Evolutionary conservation across 345 rosid genomes (phyloP), one percentile per base, ranked within the genome.

Genomic region (Populus davidiana): DNA sequence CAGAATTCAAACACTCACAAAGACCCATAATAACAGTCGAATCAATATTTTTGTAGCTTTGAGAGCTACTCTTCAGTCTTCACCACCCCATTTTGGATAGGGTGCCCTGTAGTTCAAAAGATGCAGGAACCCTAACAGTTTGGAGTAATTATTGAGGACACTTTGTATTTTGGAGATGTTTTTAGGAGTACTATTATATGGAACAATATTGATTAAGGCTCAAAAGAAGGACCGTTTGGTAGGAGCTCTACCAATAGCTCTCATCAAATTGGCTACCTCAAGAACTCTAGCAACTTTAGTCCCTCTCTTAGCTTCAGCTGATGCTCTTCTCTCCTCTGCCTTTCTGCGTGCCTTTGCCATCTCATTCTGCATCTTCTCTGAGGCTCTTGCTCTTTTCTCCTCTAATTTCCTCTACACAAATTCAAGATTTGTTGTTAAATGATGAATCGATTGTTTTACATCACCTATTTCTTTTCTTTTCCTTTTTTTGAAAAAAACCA

Each of bases 251-350:
- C 99, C 98, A 33, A 93, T 87, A n/a, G 97, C 96, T 82, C 91
- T 90, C 98, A 95, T 91, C 81, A 95, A 87, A 86, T 91, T 93
- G 82, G 96, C 86, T 4, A 92, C 81, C 77, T 95, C 98, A 31
- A 92, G 82, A 47, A 95, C 86, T 74, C 88, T 84, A 2, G 97
- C 96, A 39, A 86, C 89, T 83, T 95, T 91, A 0, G 91, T 93
- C 35, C 98, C 99, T 63, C 94, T 83, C 85, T 82, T 95, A 5
- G 86, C 90, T 85, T 93, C 99, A 2, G 98, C 87, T 11, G 97
- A 89, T 21, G 98, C 98, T 80, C 93, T 92, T 72, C 92, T 91
- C 81, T 96, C 99, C 86, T 96, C 97, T 8, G 98, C 91, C 75
- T 92, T 93, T 83, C 94, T 87, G 50, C 78, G 94, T 13, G 99